Evolutionary conservation across 768 basidiomycete genomes (phyloP), one percentile per base, ranked within the genome.

Genomic region (Serpula lacrymans): DNA sequence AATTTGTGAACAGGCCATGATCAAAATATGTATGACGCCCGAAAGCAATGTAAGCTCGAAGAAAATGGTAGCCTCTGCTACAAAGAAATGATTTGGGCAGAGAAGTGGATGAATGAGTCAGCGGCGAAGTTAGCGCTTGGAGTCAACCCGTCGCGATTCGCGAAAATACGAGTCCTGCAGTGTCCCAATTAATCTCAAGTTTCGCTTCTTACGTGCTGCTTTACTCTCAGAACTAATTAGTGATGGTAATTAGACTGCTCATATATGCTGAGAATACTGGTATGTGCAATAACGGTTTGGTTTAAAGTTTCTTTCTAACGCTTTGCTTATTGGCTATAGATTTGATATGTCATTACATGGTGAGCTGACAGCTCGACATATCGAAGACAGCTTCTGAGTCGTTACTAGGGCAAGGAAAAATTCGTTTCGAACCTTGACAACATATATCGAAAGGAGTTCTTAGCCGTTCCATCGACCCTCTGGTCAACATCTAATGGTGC

Each of bases 11-110:
- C 21, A 40, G 26, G 39, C 11, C 39, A 40, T 30, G 70, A 69
- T 0, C 46, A 71, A 31, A 82, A 80, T 59, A 70, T 74, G 34
- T 82, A 78, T 57, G 78, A 80, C 54, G 54, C 67, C 8, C 62
- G 72, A 20, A 52, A 51, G 42, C 63, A 57, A 38, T 80, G 79
- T 51, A 63, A 75, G 50, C 63, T 67, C 36, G 44, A 60, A 17
- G 61, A 64, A 27, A 67, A 71, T 34, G 60, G 47, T 20, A n/a
- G 17, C 3, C 33, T 55, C 2, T 72, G 70, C 53, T 70, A 69
- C 45, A 34, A 47, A 31, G 60, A 75, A 51, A 68, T 77, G 54
- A 49, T 54, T 13, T 75, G 70, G 69, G 72, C 78, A 49, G 74
- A 73, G 54, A 62, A 54, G 2, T 80, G 68, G 64, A 54, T 80